Conservation (phyloP, 2,329 filamentous ascomycete species). For the Neocatenulostroma microsporum region DNA sequence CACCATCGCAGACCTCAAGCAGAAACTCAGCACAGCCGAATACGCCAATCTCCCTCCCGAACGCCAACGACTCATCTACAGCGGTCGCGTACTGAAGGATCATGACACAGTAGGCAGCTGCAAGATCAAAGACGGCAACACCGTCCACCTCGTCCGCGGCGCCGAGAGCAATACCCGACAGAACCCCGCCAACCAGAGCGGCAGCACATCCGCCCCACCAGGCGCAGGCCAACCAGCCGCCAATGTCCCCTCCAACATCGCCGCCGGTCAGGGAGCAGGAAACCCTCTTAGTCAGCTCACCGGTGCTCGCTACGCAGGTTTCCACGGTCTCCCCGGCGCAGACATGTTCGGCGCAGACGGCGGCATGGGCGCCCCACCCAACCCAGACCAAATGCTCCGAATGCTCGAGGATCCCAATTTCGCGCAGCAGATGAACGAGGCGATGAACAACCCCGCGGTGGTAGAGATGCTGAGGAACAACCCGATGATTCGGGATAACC, state of each 20-base stretch:
- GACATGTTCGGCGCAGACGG: slow-evolving; percentile 91
- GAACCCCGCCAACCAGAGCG: slow-evolving; percentile 45
- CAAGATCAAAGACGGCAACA: slow-evolving; percentile 95
- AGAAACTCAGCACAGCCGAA: slow-evolving; percentile 71
- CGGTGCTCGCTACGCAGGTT: slow-evolving; percentile 86
- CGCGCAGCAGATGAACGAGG: slow-evolving; percentile 82
- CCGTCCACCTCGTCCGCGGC: slow-evolving; percentile 92
- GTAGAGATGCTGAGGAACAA: slow-evolving; percentile 66
- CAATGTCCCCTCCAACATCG: slow-evolving; percentile 67
- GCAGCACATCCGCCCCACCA: slow-evolving; percentile 30
- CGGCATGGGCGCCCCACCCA: slow-evolving; percentile 83
- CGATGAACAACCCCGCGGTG: slow-evolving; percentile 88
- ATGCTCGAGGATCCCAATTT: slow-evolving; percentile 87
- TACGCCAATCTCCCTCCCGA: slow-evolving; percentile 81
- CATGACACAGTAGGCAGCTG: slow-evolving; percentile 74
- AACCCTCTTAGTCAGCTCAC: slow-evolving; percentile 87
- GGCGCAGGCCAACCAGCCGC: slow-evolving; percentile 45
- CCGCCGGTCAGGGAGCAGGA: slow-evolving; percentile 68
- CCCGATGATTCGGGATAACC: slow-evolving; percentile 77
- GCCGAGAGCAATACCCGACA: slow-evolving; percentile 74
- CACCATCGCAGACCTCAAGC: slow-evolving; percentile 79
- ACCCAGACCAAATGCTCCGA: slow-evolving; percentile 69
- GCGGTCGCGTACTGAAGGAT: slow-evolving; percentile 93
- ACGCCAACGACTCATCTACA: slow-evolving; percentile 93
- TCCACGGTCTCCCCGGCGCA: slow-evolving; percentile 76